Evolutionary conservation across 23 red algal genomes (phyloP).

Genomic region (Gracilaria vermiculophylla): DNA sequence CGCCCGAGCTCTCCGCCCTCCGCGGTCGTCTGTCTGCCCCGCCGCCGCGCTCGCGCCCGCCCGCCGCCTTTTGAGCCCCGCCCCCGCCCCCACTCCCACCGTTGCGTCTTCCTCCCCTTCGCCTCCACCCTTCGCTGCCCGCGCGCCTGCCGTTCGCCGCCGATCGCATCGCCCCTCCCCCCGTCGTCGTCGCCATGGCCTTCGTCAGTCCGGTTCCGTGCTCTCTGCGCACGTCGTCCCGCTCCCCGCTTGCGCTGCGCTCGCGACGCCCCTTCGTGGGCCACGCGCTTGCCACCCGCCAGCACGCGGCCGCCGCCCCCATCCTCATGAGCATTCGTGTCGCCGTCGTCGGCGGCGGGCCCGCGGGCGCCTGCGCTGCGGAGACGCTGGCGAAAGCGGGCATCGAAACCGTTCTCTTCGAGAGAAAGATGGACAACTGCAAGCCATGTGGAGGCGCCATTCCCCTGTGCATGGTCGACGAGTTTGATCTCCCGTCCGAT

Average conservation of each 20-base stretch:
- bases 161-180: no score
- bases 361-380: constrained; percentile 89
- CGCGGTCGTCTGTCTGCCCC: no score
- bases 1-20: no score
- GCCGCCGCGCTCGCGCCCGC: no score
- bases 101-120: no score
- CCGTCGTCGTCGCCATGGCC: not conserved
- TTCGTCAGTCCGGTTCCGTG: not conserved
- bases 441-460: constrained; percentile 99
- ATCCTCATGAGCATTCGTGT: constrained; percentile 76
- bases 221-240: not conserved
- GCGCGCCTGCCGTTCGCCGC: no score
- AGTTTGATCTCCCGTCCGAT: constrained; percentile 85
- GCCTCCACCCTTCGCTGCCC: no score
- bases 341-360: constrained; percentile 97
- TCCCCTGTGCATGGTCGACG: constrained; percentile 99
- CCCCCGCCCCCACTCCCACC: no score
- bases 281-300: not conserved
- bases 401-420: constrained; percentile 88
- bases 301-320: not conserved
- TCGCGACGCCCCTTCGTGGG: constrained; percentile 20
- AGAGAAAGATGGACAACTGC: constrained; percentile 98
- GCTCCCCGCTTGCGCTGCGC: not conserved
- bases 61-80: no score
- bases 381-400: constrained; percentile 93